Conservation (phyloP, 2,329 filamentous ascomycete species). For the Penicillium sp. region DNA sequence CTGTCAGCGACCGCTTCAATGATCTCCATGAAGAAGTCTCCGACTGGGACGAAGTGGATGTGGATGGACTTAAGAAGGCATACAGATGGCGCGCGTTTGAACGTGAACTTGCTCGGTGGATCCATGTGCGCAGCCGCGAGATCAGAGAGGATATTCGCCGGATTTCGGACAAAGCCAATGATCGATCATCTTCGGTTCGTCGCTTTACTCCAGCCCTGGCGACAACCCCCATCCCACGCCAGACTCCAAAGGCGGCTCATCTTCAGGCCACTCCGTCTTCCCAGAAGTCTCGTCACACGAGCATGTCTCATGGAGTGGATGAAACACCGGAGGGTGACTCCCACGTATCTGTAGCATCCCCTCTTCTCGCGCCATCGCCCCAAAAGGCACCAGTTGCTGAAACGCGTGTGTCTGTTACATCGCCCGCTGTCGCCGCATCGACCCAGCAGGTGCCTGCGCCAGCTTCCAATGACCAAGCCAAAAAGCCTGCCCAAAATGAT, state of each 20-base stretch:
- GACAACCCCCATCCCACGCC: background rate
- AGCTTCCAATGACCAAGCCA: background rate
- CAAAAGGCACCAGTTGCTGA: background rate
- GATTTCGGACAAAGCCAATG: background rate
- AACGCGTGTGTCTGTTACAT: background rate
- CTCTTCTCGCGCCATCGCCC: background rate
- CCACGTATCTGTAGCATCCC: background rate
- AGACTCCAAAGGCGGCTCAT: background rate
- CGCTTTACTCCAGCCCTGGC: background rate
- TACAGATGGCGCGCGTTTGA: conserved; percentile 57
- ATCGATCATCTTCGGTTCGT: background rate
- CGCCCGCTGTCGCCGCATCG: background rate
- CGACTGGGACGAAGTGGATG: conserved; percentile 39
- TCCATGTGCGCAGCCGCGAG: conserved; percentile 46
- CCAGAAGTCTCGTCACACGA: background rate
- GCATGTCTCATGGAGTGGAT: background rate
- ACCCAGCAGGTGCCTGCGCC: background rate
- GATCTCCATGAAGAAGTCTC: conserved; percentile 44
- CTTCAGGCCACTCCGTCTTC: background rate
- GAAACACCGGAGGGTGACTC: background rate
- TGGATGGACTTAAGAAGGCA: conserved; percentile 44
- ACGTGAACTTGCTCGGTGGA: conserved; percentile 48
- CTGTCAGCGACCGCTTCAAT: conserved; percentile 40
- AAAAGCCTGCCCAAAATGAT: background rate
- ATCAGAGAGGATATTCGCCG: conserved; percentile 44